Evolutionary conservation across 2,329 filamentous ascomycete genomes (phyloP).

Genomic region (Apiospora rasikravindrae): DNA sequence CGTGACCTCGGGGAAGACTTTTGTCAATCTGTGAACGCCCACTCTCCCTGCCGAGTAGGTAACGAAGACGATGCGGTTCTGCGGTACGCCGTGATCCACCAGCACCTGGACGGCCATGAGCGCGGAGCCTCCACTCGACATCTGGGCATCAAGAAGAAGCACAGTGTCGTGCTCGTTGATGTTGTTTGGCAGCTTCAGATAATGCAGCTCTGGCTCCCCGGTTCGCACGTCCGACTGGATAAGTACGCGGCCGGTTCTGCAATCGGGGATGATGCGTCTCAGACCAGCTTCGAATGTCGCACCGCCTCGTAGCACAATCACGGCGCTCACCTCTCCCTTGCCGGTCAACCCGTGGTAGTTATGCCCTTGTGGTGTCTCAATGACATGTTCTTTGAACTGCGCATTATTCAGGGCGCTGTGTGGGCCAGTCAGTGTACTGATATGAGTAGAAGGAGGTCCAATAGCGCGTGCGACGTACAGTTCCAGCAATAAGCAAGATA

Average conservation of each 20-base stretch:
- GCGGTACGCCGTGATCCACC: slow-evolving; percentile 87
- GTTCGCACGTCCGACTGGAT: slow-evolving; percentile 88
- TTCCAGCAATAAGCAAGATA: slow-evolving; percentile 85
- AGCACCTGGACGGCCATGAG: slow-evolving; percentile 97
- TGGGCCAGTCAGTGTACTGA: slow-evolving; percentile 8
- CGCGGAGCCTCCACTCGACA: slow-evolving; percentile 84
- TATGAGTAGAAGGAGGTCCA: not conserved
- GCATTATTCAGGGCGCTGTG: slow-evolving; percentile 76
- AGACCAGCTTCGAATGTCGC: slow-evolving; percentile 87
- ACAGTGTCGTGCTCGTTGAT: slow-evolving; percentile 80
- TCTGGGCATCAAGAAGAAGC: slow-evolving; percentile 88
- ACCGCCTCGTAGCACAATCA: slow-evolving; percentile 87
- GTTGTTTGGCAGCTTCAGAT: slow-evolving; percentile 77
- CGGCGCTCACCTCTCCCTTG: slow-evolving; percentile 79
- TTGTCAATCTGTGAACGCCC: slow-evolving; percentile 83
- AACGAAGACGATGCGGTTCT: slow-evolving; percentile 87
- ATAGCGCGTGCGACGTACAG: slow-evolving; percentile 51
- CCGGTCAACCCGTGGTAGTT: slow-evolving; percentile 74
- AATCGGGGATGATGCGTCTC: slow-evolving; percentile 90
- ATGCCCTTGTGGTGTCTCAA: slow-evolving; percentile 74
- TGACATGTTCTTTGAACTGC: slow-evolving; percentile 65
- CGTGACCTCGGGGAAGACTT: slow-evolving; percentile 85
- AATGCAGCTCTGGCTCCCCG: slow-evolving; percentile 92
- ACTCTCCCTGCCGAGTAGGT: slow-evolving; percentile 88
- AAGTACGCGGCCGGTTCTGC: slow-evolving; percentile 83